These are phyloP conservation scores for Cyberlindnera meyerae DNA, from an alignment of 805 yeast species.

Conservation along the genomic window DNA sequence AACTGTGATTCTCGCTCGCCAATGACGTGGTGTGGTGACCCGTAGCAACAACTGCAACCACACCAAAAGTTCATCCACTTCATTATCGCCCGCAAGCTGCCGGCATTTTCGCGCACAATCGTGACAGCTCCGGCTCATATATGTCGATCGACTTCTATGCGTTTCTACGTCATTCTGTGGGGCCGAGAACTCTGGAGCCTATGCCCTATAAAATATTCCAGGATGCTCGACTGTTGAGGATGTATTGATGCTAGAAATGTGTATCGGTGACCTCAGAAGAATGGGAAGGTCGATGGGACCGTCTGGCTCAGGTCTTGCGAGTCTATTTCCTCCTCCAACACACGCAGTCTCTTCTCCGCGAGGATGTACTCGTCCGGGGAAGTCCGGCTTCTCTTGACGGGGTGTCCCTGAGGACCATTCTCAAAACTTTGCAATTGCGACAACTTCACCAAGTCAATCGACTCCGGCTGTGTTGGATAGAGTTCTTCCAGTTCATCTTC, in stretches of 20 bases:
- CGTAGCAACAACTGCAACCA: too few relatives aligned
- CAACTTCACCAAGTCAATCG: conserved; percentile 14
- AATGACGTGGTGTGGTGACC: too few relatives aligned
- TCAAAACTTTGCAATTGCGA: conserved; percentile 19
- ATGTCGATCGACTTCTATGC: too few relatives aligned
- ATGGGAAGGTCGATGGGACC: conserved; percentile 14
- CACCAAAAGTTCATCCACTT: too few relatives aligned
- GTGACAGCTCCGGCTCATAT: too few relatives aligned
- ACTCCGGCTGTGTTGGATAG: conserved; percentile 27
- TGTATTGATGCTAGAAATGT: background rate
- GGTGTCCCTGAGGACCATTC: background rate
- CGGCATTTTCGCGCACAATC: too few relatives aligned
- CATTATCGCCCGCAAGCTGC: too few relatives aligned
- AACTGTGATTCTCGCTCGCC: too few relatives aligned
- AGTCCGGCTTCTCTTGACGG: conserved; percentile 2
- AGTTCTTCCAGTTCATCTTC: conserved; percentile 25
- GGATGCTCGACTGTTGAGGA: too few relatives aligned
- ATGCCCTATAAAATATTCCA: too few relatives aligned
- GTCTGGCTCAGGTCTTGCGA: background rate
- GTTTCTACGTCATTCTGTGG: too few relatives aligned
- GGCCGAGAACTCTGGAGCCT: too few relatives aligned
- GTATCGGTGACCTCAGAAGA: conserved; percentile 1
- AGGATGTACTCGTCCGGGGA: background rate
- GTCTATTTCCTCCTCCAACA: background rate
- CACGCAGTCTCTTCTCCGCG: background rate